These are phyloP conservation scores for Gilbertella persicaria DNA, from an alignment of 371 early-diverging fungal genomes.

Conservation along the genomic window DNA sequence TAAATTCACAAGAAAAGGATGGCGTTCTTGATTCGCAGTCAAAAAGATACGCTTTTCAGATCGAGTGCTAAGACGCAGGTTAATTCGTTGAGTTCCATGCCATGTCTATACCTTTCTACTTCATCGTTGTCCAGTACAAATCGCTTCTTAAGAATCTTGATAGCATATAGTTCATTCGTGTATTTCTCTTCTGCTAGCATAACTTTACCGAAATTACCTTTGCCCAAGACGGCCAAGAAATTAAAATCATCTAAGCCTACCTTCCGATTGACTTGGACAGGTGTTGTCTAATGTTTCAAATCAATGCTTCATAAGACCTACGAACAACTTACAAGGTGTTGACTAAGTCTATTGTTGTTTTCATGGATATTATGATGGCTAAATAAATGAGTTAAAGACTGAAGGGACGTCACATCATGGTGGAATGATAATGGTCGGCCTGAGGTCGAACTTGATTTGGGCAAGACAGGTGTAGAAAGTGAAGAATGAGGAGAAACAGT, in stretches of 20 bases:
- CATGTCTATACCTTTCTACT: slow-evolving; percentile 64
- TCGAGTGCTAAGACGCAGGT: slow-evolving; percentile 60
- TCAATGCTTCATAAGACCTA: not conserved
- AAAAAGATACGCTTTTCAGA: slow-evolving; percentile 94
- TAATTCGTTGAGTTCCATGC: not conserved
- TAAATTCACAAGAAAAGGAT: slow-evolving; percentile 96
- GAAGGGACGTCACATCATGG: slow-evolving; percentile 19
- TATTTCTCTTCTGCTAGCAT: slow-evolving; percentile 85
- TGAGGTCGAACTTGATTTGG: slow-evolving; percentile 7
- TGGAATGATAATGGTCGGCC: slow-evolving; percentile 14
- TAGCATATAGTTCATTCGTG: slow-evolving; percentile 83
- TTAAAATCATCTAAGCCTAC: slow-evolving; percentile 78
- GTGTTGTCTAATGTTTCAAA: slow-evolving; percentile 19
- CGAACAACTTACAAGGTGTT: slow-evolving; percentile 5
- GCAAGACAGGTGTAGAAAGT: slow-evolving; percentile 19
- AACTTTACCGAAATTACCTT: slow-evolving; percentile 97
- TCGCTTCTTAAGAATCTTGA: slow-evolving; percentile 99
- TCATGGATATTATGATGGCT: slow-evolving; percentile 13
- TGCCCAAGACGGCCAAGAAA: slow-evolving; percentile 90
- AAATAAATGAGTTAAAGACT: slow-evolving; percentile 15
- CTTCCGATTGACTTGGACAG: slow-evolving; percentile 39
- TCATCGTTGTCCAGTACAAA: slow-evolving; percentile 92
- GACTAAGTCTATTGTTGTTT: not conserved
- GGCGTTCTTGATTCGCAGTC: slow-evolving; percentile 82
- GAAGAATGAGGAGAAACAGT: slow-evolving; percentile 14